phyloP scores from a whole-genome alignment of 805 yeast species.

The Hanseniaspora meyeri region DNA sequence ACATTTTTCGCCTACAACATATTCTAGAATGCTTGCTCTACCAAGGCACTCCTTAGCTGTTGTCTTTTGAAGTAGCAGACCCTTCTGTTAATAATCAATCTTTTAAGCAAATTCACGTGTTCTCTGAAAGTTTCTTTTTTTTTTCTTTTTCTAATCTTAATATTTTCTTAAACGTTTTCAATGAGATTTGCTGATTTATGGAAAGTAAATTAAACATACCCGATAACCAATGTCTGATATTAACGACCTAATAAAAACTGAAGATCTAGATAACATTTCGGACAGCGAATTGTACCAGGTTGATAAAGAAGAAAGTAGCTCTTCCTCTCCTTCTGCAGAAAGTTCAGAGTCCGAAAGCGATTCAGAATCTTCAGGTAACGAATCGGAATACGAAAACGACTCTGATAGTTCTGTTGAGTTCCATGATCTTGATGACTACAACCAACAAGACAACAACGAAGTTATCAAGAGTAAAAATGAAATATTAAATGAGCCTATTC shows the following conservation, averaged over 20 bases:
- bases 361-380: conserved; percentile 17
- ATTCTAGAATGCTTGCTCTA: too few species aligned
- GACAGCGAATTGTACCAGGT: neutral
- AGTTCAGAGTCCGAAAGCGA: conserved; percentile 3
- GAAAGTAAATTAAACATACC: too few species aligned
- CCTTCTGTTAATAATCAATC: too few species aligned
- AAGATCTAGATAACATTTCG: conserved; percentile 11
- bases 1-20: too few species aligned
- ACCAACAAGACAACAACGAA: conserved; percentile 28
- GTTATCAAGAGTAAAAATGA: conserved; percentile 78
- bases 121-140: too few species aligned
- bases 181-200: too few species aligned
- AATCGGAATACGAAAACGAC: conserved; percentile 13
- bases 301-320: neutral
- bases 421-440: conserved; percentile 16
- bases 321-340: neutral
- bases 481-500: conserved; percentile 52
- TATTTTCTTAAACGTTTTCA: too few species aligned
- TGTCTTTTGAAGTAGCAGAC: too few species aligned
- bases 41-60: too few species aligned
- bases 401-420: conserved; percentile 11
- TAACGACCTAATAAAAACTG: neutral
- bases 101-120: too few species aligned
- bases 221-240: neutral
- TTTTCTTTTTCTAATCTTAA: too few species aligned